Evolutionary conservation across 306 rosid genomes (phyloP).

Genomic region (Geum urbanum): DNA sequence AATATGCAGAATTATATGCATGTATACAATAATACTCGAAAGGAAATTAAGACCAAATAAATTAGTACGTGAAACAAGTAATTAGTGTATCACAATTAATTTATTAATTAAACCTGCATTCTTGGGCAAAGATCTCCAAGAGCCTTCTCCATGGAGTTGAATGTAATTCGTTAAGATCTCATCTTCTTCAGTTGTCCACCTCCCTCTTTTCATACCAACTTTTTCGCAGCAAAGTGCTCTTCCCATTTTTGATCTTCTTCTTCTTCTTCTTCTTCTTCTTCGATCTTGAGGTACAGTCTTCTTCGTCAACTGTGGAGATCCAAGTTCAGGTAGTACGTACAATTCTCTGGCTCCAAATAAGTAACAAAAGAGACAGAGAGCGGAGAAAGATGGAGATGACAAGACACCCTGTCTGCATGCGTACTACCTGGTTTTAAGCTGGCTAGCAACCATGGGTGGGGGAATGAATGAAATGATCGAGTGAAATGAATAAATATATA

Average conservation of each 20-base stretch:
- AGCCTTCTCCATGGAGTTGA: slow-evolving; percentile 63
- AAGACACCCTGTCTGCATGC: no score
- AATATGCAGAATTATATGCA: not conserved
- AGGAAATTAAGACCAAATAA: not conserved
- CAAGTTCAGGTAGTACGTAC: not conserved
- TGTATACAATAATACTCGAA: not conserved
- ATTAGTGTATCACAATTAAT: not conserved
- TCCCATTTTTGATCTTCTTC: slow-evolving; percentile 39
- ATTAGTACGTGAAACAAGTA: no score
- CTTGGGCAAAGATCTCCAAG: slow-evolving; percentile 80
- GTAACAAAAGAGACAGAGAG: not conserved
- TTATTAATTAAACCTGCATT: slow-evolving; percentile 50
- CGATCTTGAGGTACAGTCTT: no score
- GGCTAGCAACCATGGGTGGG: not conserved
- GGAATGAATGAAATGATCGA: not conserved
- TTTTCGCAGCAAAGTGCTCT: slow-evolving; percentile 84
- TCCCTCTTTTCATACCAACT: slow-evolving; percentile 74
- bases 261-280: no score
- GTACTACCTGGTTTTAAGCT: not conserved
- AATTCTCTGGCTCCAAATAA: no score
- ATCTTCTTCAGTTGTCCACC: slow-evolving; percentile 91
- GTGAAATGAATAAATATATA: no score
- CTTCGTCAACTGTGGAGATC: no score
- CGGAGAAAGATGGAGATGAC: not conserved
- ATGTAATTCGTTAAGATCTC: slow-evolving; percentile 59